These are phyloP conservation scores for Rhamnella rubrinervis DNA, from an alignment of 331 rosid genomes.

Conservation along the genomic window DNA sequence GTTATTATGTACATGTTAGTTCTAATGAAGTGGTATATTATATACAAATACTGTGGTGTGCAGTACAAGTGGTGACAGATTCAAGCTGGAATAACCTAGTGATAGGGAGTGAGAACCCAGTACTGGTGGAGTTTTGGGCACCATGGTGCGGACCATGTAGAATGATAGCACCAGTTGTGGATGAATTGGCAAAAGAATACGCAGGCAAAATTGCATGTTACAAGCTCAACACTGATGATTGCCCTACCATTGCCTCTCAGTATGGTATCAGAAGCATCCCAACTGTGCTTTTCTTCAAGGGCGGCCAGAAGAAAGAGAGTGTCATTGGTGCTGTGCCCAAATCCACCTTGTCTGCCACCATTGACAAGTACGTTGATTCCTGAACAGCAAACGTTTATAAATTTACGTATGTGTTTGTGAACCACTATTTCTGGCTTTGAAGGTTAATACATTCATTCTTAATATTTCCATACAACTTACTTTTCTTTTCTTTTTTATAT, in stretches of 20 bases:
- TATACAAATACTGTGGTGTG: constrained; percentile 4
- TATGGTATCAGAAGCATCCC: constrained; percentile 94
- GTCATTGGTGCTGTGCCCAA: constrained; percentile 90
- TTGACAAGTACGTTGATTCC: constrained; percentile 60
- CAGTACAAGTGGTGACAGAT: constrained; percentile 76
- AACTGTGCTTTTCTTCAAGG: constrained; percentile 79
- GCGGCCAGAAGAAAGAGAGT: constrained; percentile 77
- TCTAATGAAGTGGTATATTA: no score
- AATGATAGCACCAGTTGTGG: constrained; percentile 81
- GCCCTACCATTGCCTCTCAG: constrained; percentile 65
- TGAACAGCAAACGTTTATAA: constrained; percentile 22
- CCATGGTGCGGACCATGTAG: constrained; percentile 99
- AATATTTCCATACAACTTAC: neutral
- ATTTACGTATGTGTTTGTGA: neutral
- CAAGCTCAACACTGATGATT: constrained; percentile 75
- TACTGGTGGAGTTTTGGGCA: constrained; percentile 96
- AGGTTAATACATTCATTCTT: neutral
- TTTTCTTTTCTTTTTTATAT: neutral
- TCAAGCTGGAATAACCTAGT: constrained; percentile 78
- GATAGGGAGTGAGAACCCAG: constrained; percentile 61
- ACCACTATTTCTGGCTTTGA: constrained; percentile 9
- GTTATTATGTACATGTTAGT: no score
- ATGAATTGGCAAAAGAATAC: constrained; percentile 75
- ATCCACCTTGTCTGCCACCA: constrained; percentile 65
- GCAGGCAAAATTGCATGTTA: constrained; percentile 65